These are phyloP conservation scores for Vitis hybrid DNA, from an alignment of 177 flowering plant genomes.

Conservation along the genomic window DNA sequence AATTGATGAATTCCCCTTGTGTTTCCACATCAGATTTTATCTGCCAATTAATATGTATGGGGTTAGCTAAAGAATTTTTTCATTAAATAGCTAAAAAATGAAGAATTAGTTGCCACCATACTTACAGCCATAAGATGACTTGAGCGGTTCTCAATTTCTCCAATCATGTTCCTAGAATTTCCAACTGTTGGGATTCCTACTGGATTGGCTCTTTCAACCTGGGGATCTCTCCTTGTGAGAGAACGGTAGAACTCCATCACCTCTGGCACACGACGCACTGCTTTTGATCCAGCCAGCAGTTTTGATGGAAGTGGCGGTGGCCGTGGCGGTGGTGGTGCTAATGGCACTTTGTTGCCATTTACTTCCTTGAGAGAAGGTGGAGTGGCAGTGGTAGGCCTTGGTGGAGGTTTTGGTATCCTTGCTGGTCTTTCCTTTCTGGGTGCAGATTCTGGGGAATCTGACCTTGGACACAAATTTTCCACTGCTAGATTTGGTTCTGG, in stretches of 20 bases:
- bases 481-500: constrained; percentile 19
- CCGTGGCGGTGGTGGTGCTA: constrained; percentile 39
- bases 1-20: constrained; percentile 58
- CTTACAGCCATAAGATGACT: constrained; percentile 76
- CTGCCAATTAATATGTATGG: constrained; percentile 22
- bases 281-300: constrained; percentile 22
- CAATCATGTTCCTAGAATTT: constrained; percentile 70
- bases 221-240: constrained; percentile 47
- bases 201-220: constrained; percentile 26
- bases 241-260: constrained; percentile 63
- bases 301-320: constrained; percentile 57
- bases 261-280: constrained; percentile 63
- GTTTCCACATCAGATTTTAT: constrained; percentile 74
- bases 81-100: background rate
- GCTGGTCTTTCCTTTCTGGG: constrained; percentile 21
- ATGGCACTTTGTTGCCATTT: constrained; percentile 17
- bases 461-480: constrained; percentile 11
- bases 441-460: constrained; percentile 18
- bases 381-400: constrained; percentile 23
- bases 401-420: constrained; percentile 43
- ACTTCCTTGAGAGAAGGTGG: constrained; percentile 13
- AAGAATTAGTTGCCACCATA: constrained; percentile 2
- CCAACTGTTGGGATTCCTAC: constrained; percentile 18
- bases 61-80: background rate
- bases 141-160: constrained; percentile 90